These are phyloP conservation scores for Leptoxyphium fumago DNA, from an alignment of 2,329 filamentous ascomycete species.

Conservation along the genomic window DNA sequence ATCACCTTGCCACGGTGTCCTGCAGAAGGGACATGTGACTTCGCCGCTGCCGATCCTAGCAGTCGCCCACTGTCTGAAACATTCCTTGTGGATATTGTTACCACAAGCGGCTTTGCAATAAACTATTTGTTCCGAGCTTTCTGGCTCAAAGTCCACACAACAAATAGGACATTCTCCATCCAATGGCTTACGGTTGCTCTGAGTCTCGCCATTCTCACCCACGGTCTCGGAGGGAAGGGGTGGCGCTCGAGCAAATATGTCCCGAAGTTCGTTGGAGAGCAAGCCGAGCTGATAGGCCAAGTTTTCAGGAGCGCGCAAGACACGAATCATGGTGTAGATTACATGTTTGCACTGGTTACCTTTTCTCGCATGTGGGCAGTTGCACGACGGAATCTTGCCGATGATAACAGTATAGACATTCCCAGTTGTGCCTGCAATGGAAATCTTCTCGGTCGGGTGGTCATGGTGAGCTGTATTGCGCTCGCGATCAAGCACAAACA, in stretches of 20 bases:
- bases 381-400: constrained; percentile 29
- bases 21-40: constrained; percentile 20
- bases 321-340: constrained; percentile 44
- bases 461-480: constrained; percentile 10
- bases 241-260: constrained; percentile 42
- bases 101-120: constrained; percentile 48
- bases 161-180: constrained; percentile 52
- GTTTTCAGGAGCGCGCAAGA: constrained; percentile 40
- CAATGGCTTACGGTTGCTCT: constrained; percentile 42
- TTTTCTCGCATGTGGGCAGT: constrained; percentile 16
- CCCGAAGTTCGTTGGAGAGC: constrained; percentile 39
- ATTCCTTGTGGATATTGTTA: constrained; percentile 46
- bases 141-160: constrained; percentile 19
- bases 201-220: constrained; percentile 15
- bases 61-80: constrained; percentile 39
- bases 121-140: constrained; percentile 27
- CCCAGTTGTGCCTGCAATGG: constrained; percentile 46
- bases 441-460: constrained; percentile 37
- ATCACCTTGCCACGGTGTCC: constrained; percentile 14
- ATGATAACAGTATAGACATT: constrained; percentile 47
- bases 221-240: constrained; percentile 28
- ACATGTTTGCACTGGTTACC: constrained; percentile 50
- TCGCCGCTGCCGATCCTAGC: constrained; percentile 9
- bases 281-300: constrained; percentile 49
- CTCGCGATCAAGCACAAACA: constrained; percentile 16